Evolutionary conservation across 192 early-diverging fungal genomes (phyloP), one percentile per base, ranked within the genome.

Genomic region (Obelidium mucronatum): DNA sequence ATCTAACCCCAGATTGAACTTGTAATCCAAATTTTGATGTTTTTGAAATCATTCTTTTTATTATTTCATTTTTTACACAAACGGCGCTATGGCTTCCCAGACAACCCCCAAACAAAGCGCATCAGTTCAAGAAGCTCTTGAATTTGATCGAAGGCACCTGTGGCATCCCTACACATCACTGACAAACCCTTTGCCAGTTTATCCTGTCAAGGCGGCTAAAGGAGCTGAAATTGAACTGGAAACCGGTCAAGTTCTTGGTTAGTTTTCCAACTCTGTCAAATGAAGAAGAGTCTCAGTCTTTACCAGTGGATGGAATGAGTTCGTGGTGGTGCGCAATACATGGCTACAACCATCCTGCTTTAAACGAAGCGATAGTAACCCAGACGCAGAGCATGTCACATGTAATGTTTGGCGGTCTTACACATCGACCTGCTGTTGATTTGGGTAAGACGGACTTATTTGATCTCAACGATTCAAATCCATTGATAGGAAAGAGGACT

Each of bases 161-260:
- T 74, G 72, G 72, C 72, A 74, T 54, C 72, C 72, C 3, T 74
- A 74, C 60, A 74, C 72, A 37, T 74, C 72, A 11, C 40, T 74
- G 19, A 58, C 60, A 33, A 37, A 26, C 15, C 72, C 72, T 36
- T 40, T 74, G 5, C 72, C 72, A 22, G 59, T 62, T 11, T 74
- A 42, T 39, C 33, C 56, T 5, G 72, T 74, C 17, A n/a, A 15
- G 22, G 6, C 17, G 5, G 72, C 72, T 0, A 40, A 48, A 11
- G 72, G 58, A n/a, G 26, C 30, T 8, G 40, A 60, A 56, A 54
- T 74, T 22, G 13, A 42, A 22, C 39, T 74, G 59, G 39, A 40
- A 26, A 37, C 42, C 26, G 58, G 58, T 15, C 36, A 33, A 17
- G 31, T 19, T 1, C 72, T 74, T 17, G 60, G 42, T 52, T 5